These are phyloP conservation scores for Penicillium dipodomyicola DNA, from an alignment of 495 filamentous ascomycete species.

Conservation along the genomic window DNA sequence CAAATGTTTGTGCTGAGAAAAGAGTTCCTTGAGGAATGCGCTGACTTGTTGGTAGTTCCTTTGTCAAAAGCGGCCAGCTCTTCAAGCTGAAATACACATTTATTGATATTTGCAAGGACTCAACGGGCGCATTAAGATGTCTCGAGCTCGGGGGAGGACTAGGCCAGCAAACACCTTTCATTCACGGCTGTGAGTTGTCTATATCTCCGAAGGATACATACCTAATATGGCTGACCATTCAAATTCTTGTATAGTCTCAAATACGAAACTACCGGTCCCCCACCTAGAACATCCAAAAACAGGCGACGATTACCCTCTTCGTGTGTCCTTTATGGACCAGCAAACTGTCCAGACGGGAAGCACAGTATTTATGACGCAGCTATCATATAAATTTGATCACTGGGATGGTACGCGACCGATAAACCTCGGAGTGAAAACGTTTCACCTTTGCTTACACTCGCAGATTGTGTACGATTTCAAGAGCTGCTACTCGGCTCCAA, in stretches of 20 bases:
- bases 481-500: slow-evolving; percentile 43
- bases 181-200: slow-evolving; percentile 42
- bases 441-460: slow-evolving; percentile 5
- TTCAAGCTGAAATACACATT: slow-evolving; percentile 46
- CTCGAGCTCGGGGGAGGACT: slow-evolving; percentile 42
- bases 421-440: neutral
- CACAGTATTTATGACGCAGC: slow-evolving; percentile 43
- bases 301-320: slow-evolving; percentile 33
- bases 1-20: slow-evolving; percentile 34
- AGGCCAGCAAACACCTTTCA: slow-evolving; percentile 41
- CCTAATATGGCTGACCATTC: neutral
- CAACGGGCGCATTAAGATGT: slow-evolving; percentile 37
- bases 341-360: slow-evolving; percentile 45
- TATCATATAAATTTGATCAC: slow-evolving; percentile 47
- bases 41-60: slow-evolving; percentile 30
- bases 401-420: slow-evolving; percentile 37
- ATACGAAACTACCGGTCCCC: slow-evolving; percentile 43
- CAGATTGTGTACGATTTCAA: slow-evolving; percentile 46
- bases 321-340: slow-evolving; percentile 46
- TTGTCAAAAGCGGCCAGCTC: slow-evolving; percentile 37
- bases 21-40: neutral
- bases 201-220: neutral
- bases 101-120: slow-evolving; percentile 46
- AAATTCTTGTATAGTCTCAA: slow-evolving; percentile 32
- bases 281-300: slow-evolving; percentile 47